Evolutionary conservation across 2,329 filamentous ascomycete species (phyloP), one percentile per base, ranked within the genome.

Genomic region (Ceratocystis variospora): DNA sequence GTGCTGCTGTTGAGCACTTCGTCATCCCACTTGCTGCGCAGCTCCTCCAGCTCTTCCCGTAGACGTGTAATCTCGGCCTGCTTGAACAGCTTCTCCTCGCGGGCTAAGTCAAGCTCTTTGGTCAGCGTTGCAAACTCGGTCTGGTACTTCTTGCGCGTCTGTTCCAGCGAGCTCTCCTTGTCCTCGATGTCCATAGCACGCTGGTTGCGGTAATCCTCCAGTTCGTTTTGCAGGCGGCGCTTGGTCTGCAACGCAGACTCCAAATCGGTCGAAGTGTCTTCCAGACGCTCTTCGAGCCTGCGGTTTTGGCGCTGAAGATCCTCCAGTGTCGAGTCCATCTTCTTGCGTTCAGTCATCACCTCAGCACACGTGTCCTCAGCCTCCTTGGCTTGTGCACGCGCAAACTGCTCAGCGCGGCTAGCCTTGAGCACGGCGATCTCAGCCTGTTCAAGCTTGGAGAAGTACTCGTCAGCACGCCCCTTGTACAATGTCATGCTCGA

Each of bases 61-160:
- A 99, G 81, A 57, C 90, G 86, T 17, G 87, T 83, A 70, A 93
- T 95, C 75, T 96, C 92, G 45, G 88, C 85, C 71, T 94, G 90
- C 83, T 82, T 93, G 82, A 79, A 96, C 77, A 79, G 88, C 81
- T 80, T 85, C 76, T 95, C 93, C 74, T 97, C 92, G 45, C 94
- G 88, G 71, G 96, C 92, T 68, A 96, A 83, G 73, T 97, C 93
- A 31, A 99, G 84, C 76, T 99, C 94, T 71, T 92, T 91, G 64
- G 89, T 94, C 62, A 97, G 79, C 3, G 88, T 88, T 17, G 90
- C 88, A 73, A 96, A 90, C 75, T 99, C 93, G 53, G 87, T 83
- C 74, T 97, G 94, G 74, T 97, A 99, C 80, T 97, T 99, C 80
- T 93, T 94, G 72, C 93, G 85, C 55, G 93, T 96, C 76, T 97